These are phyloP conservation scores for Heritiera fomes DNA, from an alignment of 345 rosid genomes.

Conservation along the genomic window DNA sequence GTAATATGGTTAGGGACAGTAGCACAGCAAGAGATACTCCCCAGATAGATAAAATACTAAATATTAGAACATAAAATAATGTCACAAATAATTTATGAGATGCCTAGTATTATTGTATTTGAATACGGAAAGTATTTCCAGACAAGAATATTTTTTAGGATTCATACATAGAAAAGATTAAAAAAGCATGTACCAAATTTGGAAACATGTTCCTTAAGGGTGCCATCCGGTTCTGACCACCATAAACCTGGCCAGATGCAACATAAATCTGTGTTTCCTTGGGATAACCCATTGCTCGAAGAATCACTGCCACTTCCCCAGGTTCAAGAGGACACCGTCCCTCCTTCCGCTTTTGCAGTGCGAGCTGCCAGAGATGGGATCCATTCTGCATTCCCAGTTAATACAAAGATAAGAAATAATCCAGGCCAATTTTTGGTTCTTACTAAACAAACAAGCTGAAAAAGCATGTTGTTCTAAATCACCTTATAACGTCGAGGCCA, in stretches of 20 bases:
- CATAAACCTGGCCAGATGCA: constrained; percentile 99
- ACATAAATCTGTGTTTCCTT: constrained; percentile 99
- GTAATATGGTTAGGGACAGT: not conserved
- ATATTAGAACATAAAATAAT: not conserved
- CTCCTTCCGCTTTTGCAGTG: constrained; percentile 96
- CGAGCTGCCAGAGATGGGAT: constrained; percentile 94
- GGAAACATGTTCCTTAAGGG: constrained; percentile 98
- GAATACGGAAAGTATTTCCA: not conserved
- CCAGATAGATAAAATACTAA: not conserved
- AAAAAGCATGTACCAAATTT: constrained; percentile 60
- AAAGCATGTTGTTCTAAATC: constrained; percentile 20
- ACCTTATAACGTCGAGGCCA: constrained; percentile 99
- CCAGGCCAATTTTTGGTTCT: constrained; percentile 2
- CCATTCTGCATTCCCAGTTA: constrained; percentile 71
- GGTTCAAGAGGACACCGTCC: constrained; percentile 99
- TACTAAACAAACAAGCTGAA: constrained; percentile 17
- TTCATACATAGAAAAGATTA: not conserved
- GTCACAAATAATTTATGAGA: not conserved
- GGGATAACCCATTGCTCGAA: constrained; percentile 98
- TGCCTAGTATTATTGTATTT: not conserved
- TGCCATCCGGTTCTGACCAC: constrained; percentile 99
- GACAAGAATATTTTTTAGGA: constrained; percentile 11
- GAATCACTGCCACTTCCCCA: constrained; percentile 96
- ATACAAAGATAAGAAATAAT: constrained; percentile 22
- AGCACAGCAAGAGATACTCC: not conserved